A percentile compares a stretch with the other conserved stretches of the same genome.
These are phyloP conservation scores for Fusarium cyanostomum DNA, from an alignment of 2,329 filamentous ascomycete genomes.

Conservation along the genomic window DNA sequence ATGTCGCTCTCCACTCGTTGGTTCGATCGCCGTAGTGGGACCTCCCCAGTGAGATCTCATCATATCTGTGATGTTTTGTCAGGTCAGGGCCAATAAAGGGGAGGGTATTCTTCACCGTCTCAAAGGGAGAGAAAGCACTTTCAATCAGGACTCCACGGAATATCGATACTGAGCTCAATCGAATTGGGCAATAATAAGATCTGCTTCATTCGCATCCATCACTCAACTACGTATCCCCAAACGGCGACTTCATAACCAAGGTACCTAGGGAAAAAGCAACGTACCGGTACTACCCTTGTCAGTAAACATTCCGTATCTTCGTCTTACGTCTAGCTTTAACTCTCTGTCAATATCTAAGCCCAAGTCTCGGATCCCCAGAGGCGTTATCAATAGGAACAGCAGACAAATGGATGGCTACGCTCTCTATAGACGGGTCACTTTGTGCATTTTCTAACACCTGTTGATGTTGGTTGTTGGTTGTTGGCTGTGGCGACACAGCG, in stretches of 20 bases:
- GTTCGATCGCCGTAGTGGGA: constrained; percentile 12
- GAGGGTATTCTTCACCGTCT: neutral
- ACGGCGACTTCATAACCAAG: neutral
- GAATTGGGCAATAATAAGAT: too few species aligned
- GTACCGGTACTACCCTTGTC: neutral
- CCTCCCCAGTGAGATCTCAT: constrained; percentile 11
- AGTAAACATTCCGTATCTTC: constrained; percentile 16
- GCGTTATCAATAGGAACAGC: neutral
- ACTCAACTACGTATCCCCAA: too few species aligned
- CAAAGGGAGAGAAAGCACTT: neutral
- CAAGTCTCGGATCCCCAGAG: constrained; percentile 2
- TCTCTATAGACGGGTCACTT: too few species aligned
- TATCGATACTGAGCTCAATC: neutral
- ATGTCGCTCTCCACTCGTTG: neutral
- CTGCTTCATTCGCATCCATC: too few species aligned
- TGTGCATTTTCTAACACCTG: neutral
- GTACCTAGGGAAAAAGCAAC: neutral
- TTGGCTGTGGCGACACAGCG: neutral
- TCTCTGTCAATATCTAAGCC: constrained; percentile 12
- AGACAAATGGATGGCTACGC: too few species aligned
- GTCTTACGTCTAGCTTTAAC: neutral
- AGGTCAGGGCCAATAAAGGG: neutral
- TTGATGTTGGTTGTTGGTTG: neutral
- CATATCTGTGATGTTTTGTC: neutral
- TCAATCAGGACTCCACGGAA: constrained; percentile 14